Percentiles rank a stretch among this genome's conserved stretches.
phyloP scores from a whole-genome alignment of 2,329 filamentous ascomycete genomes.

The Atkinsonella texensis region DNA sequence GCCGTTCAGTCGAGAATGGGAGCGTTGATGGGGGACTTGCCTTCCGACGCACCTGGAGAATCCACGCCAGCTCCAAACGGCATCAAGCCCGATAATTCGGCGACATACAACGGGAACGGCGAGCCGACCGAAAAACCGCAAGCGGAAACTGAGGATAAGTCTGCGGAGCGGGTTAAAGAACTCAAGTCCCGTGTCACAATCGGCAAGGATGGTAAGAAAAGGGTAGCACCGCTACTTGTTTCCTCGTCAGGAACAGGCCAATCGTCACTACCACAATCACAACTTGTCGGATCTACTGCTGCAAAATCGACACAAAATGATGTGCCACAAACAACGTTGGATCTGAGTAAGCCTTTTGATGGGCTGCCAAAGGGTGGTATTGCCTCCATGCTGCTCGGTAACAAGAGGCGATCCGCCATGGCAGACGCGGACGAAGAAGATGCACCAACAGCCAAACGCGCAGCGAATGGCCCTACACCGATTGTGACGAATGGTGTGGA shows the following conservation, averaged over 20 bases:
- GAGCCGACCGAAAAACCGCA: constrained; percentile 20
- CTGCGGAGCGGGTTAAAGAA: constrained; percentile 40
- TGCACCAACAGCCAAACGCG: constrained; percentile 31
- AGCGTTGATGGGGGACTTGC: constrained; percentile 85
- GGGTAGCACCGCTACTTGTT: constrained; percentile 82
- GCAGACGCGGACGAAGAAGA: constrained; percentile 64
- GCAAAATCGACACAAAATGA: constrained; percentile 54
- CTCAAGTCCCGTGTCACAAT: constrained; percentile 88
- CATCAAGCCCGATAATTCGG: constrained; percentile 32
- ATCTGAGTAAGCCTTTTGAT: constrained; percentile 88
- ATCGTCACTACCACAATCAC: constrained; percentile 79
- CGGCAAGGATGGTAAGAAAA: constrained; percentile 93
- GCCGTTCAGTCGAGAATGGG: constrained; percentile 94
- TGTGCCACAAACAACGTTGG: constrained; percentile 68
- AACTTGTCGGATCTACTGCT: constrained; percentile 66
- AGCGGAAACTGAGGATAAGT: constrained; percentile 40
- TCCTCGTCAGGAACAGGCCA: constrained; percentile 79
- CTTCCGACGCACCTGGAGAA: constrained; percentile 39
- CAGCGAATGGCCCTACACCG: constrained; percentile 55
- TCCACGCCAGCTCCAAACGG: constrained; percentile 36
- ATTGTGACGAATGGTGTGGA: constrained; percentile 68
- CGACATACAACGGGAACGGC: constrained; percentile 26
- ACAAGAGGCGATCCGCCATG: constrained; percentile 72
- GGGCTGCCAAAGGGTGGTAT: constrained; percentile 84
- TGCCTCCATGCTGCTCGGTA: constrained; percentile 74